Evolutionary conservation across 164 flowering plant genomes (phyloP), one percentile per base, ranked within the genome.

Genomic region (Vitis rotundifolia): DNA sequence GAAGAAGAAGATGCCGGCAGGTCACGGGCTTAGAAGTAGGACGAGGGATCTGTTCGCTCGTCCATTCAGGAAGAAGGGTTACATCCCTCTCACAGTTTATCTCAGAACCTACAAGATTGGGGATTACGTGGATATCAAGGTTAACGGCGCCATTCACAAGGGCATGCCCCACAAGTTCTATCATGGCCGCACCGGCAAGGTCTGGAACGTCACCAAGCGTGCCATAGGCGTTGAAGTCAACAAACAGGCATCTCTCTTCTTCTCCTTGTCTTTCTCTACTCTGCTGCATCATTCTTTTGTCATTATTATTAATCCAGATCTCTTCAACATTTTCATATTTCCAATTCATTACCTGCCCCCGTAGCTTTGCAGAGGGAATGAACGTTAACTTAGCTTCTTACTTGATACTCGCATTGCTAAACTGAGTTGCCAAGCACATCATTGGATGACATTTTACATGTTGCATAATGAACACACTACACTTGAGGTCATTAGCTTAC

Each of bases 131-230:
- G 97, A 91, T 57, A 57, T 91, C 76, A 91, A 88, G 83, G 97
- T 89, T 0, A 91, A 91, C 50, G 97, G 91, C 5, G 93, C 96
- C 29, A 57, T 91, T 26, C 97, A 91, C 85, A 91, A 91, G 80
- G 97, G 97, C 14, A 91, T 91, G 97, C 97, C 93, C 16, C 97
- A 91, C 74, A 91, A 91, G 83, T 91, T 88, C 82, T 91, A 91
- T 85, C 93, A 91, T 77, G 97, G 94, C 48, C 92, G 92, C 68
- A 91, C 97, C 5, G 91, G 97, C 1, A 81, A 77, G 13, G 88
- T 91, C 77, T 91, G 94, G 94, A 89, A 89, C 70, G 91, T 91
- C 77, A 91, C 94, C 83, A 91, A 91, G 73, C 90, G 94, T 12
- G 94, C 97, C 66, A 79, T 89, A 65, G 94, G 97, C 16, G 94